These are phyloP conservation scores for Panicum miliaceum DNA, from an alignment of 176 grass and related monocot species.

Conservation along the genomic window DNA sequence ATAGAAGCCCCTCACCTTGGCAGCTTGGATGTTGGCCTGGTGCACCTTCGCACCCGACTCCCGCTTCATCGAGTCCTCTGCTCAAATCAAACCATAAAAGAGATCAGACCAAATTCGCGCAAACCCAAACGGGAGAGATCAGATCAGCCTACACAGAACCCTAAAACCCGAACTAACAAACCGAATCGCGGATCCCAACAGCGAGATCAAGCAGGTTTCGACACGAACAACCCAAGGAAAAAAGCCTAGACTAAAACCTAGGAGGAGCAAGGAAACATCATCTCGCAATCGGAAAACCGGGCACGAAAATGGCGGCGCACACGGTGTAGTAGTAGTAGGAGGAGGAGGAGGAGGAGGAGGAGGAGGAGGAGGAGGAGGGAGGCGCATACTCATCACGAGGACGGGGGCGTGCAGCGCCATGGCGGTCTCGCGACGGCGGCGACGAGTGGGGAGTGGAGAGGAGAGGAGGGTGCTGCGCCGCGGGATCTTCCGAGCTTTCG, in stretches of 20 bases:
- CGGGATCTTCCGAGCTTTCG: slow-evolving; percentile 35
- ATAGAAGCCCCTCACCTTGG: slow-evolving; percentile 59
- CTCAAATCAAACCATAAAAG: slow-evolving; percentile 34
- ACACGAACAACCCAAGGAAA: not conserved
- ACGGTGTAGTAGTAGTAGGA: not conserved
- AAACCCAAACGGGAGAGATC: slow-evolving; percentile 10
- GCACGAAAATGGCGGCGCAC: not conserved
- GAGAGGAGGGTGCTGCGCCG: slow-evolving; percentile 38
- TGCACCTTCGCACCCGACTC: slow-evolving; percentile 91
- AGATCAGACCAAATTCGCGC: slow-evolving; percentile 11
- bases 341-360: not conserved
- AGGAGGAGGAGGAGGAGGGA: not conserved
- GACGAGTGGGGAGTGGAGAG: not conserved
- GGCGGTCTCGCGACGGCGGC: not conserved
- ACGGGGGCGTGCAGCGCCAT: slow-evolving; percentile 83
- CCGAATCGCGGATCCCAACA: slow-evolving; percentile 10
- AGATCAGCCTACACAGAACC: slow-evolving; percentile 26
- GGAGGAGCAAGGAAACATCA: not conserved
- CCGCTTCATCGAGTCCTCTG: slow-evolving; percentile 96
- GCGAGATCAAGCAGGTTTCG: not conserved
- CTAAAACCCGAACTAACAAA: not conserved
- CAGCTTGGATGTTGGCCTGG: slow-evolving; percentile 88
- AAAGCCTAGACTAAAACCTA: slow-evolving; percentile 13
- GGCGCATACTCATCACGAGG: slow-evolving; percentile 84
- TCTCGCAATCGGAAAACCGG: not conserved